Evolutionary conservation across 2,329 filamentous ascomycete species (phyloP).

Genomic region (Monilinia fructigena): DNA sequence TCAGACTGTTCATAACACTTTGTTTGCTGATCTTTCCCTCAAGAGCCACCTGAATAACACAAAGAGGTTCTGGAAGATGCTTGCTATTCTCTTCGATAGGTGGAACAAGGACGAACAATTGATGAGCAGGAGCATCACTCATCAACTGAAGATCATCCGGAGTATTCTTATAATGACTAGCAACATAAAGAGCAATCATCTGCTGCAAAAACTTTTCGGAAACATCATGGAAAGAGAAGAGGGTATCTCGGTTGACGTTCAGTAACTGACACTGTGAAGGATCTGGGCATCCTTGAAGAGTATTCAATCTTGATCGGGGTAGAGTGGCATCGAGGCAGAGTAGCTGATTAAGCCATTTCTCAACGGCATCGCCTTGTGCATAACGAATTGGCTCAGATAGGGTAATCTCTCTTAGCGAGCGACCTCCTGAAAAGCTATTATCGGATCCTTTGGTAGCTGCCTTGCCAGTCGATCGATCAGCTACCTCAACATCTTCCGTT

Average conservation of each 20-base stretch:
- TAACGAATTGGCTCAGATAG: conserved; percentile 94
- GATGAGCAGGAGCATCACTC: conserved; percentile 95
- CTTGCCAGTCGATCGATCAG: conserved; percentile 78
- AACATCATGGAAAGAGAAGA: conserved; percentile 97
- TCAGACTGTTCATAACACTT: conserved; percentile 86
- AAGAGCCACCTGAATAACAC: conserved; percentile 88
- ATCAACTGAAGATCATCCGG: conserved; percentile 98
- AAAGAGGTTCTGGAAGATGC: conserved; percentile 85
- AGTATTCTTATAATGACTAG: conserved; percentile 97
- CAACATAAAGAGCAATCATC: conserved; percentile 97
- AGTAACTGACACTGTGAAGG: conserved; percentile 89
- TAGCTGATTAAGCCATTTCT: conserved; percentile 94
- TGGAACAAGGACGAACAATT: conserved; percentile 90
- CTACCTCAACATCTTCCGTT: conserved; percentile 60
- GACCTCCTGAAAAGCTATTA: conserved; percentile 59
- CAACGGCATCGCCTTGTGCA: conserved; percentile 82
- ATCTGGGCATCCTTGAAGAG: conserved; percentile 70
- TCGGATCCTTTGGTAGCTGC: conserved; percentile 60
- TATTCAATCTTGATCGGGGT: conserved; percentile 57
- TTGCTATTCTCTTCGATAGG: conserved; percentile 75
- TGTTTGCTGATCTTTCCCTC: conserved; percentile 94
- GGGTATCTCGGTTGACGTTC: conserved; percentile 91
- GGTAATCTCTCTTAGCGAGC: conserved; percentile 87
- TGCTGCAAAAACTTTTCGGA: conserved; percentile 97
- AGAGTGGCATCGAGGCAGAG: conserved; percentile 92